A percentile compares a stretch with the other conserved stretches of the same genome.
phyloP scores from a whole-genome alignment of 2,329 filamentous ascomycete species.

The Calycina marina region DNA sequence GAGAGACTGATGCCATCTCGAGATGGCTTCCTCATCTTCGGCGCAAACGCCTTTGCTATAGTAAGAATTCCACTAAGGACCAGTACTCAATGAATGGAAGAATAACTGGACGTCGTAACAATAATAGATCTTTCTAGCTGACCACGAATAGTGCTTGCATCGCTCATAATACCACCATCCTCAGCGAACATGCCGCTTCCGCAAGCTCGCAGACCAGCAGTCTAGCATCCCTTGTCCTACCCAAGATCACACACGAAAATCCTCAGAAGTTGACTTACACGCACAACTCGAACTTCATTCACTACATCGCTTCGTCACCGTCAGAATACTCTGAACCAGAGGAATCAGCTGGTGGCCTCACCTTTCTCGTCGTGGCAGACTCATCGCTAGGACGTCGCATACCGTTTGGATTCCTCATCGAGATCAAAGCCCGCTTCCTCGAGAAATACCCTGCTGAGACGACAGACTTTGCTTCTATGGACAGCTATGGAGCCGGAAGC shows the following conservation, averaged over 20 bases:
- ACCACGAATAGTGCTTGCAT: constrained; percentile 61
- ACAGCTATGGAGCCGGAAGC: constrained; percentile 76
- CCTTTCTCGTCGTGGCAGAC: constrained; percentile 81
- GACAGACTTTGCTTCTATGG: constrained; percentile 63
- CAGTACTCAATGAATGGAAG: no score
- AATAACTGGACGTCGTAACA: no score
- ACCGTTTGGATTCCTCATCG: constrained; percentile 82
- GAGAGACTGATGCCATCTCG: no score
- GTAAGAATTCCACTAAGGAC: constrained; percentile 33
- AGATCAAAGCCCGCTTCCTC: constrained; percentile 81
- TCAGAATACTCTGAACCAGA: constrained; percentile 40
- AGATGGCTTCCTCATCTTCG: constrained; percentile 55
- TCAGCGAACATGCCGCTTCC: constrained; percentile 81
- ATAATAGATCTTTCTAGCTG: no score
- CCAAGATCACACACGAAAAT: constrained; percentile 72
- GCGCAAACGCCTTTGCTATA: constrained; percentile 57
- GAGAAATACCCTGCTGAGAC: constrained; percentile 46
- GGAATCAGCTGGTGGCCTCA: constrained; percentile 63
- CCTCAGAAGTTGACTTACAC: constrained; percentile 90
- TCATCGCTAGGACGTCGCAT: constrained; percentile 71
- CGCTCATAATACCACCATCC: constrained; percentile 82
- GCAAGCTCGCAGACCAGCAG: constrained; percentile 71
- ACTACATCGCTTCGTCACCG: constrained; percentile 82
- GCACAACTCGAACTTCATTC: constrained; percentile 81
- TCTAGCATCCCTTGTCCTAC: constrained; percentile 84